Base-by-base conservation (phyloP, 371 early-diverging fungal species). In the Mortierella sp. region DNA sequence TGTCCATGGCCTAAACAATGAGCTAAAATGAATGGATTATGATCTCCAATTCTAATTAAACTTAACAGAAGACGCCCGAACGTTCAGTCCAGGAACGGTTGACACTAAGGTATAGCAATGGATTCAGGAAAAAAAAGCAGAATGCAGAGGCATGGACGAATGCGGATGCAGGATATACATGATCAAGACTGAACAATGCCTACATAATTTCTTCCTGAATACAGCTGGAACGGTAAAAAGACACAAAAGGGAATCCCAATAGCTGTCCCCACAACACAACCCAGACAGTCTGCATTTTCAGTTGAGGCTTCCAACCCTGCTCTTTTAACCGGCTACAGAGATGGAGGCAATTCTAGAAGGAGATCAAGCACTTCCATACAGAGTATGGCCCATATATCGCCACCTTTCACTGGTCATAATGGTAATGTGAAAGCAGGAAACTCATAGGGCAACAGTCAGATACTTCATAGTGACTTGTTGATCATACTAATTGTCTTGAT, bases 231-330 rank as follows among this genome's bases (percentile, higher is more conserved):
- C 37, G 52, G 59, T 35, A 49, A 10, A 45, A 77, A 60, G 68
- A 59, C 51, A 11, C 66, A 54, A 32, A 68, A 39, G 55, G 77
- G 78, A n/a, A 55, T 67, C 12, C 78, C 78, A 9, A 78, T 78
- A 26, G 60, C 59, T 22, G 67, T 78, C 18, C 78, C 78, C 3
- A 66, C 47, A 32, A 64, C 72, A 16, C 60, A 70, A 14, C 70
- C 64, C 9, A 66, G 70, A 52, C 39, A 26, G 30, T 73, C 66
- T 43, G 61, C 40, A 18, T 59, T 62, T 60, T 59, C 73, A 5
- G 12, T 49, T 1, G 35, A 67, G 10, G 59, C 16, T 3, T 18
- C 68, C 28, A 78, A 69, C 18, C 40, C 78, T 4, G 37, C 67
- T 43, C 67, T 70, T 16, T 52, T 67, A 49, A 72, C 78, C 5